A percentile compares a stretch with the other conserved stretches of the same genome.
phyloP scores from a whole-genome alignment of 2,329 filamentous ascomycete species.

The Elsinoe fawcettii region DNA sequence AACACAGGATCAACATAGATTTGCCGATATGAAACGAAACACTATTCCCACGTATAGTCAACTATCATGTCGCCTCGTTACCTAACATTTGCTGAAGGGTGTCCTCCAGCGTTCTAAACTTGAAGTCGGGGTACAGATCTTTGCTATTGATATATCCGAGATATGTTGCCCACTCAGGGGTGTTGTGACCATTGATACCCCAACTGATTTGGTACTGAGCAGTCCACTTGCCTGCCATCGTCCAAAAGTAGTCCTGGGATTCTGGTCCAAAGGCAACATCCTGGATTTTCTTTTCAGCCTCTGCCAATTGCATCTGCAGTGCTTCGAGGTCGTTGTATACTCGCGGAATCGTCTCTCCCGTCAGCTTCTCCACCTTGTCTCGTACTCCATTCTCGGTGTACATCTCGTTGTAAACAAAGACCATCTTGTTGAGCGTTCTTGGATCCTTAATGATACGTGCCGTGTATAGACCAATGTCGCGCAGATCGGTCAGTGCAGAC shows the following conservation, averaged over 20 bases:
- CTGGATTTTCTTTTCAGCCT: neutral
- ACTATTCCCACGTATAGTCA: too few relatives aligned
- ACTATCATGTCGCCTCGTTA: neutral
- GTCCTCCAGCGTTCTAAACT: conserved; percentile 32
- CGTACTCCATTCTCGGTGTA: conserved; percentile 42
- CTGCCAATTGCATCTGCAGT: neutral
- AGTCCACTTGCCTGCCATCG: neutral
- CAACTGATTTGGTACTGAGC: conserved; percentile 41
- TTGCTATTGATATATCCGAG: conserved; percentile 43
- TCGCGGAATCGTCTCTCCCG: conserved; percentile 37
- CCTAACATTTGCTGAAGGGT: neutral
- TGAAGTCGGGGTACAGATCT: conserved; percentile 48
- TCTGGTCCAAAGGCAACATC: neutral
- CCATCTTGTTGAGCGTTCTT: conserved; percentile 46
- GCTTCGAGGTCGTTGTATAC: neutral
- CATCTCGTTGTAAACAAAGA: conserved; percentile 44
- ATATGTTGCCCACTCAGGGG: conserved; percentile 45
- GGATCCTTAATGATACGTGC: conserved; percentile 46
- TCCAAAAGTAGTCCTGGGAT: neutral
- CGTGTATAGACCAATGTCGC: conserved; percentile 48
- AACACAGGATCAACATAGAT: too few relatives aligned
- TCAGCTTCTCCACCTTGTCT: conserved; percentile 39
- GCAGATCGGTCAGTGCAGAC: conserved; percentile 40
- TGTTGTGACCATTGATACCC: conserved; percentile 48
- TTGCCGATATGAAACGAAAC: too few relatives aligned